Evolutionary conservation across 192 early-diverging fungal genomes (phyloP).

Genomic region (Coemansia sp.): DNA sequence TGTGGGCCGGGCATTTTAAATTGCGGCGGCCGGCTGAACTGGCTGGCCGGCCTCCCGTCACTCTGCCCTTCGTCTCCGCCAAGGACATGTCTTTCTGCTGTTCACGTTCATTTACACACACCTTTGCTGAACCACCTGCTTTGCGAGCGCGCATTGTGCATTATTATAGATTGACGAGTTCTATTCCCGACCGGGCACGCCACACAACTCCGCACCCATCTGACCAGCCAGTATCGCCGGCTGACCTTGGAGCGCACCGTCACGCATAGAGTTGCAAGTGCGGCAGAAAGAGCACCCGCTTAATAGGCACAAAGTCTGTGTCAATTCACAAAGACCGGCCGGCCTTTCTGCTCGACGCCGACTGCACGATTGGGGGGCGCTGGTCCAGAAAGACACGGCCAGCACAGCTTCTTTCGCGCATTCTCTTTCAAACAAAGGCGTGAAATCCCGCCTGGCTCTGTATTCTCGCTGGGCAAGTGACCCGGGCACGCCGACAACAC

Average conservation of each 20-base stretch:
- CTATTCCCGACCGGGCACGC: conserved; percentile 3
- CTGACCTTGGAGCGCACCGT: too few species aligned
- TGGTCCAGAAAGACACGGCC: conserved; percentile 6
- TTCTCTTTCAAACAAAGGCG: conserved; percentile 6
- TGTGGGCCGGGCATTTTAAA: too few species aligned
- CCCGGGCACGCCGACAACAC: neutral
- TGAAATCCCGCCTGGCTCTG: too few species aligned
- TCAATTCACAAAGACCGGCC: neutral
- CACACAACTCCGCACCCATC: conserved; percentile 11
- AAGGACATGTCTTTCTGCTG: neutral
- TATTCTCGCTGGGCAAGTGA: conserved; percentile 12
- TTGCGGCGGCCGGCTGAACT: conserved; percentile 4
- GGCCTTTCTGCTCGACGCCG: conserved; percentile 3
- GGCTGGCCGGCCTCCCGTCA: neutral
- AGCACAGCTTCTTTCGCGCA: neutral
- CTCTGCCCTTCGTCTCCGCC: too few species aligned
- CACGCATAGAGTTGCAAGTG: conserved; percentile 7
- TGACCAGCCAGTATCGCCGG: too few species aligned
- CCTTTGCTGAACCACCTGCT: neutral
- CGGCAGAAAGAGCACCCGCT: conserved; percentile 5
- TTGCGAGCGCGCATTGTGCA: conserved; percentile 15
- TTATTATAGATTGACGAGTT: conserved; percentile 18
- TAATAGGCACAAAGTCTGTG: neutral
- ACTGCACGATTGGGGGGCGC: conserved; percentile 4
- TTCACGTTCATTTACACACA: neutral